Evolutionary conservation across 2,329 filamentous ascomycete species (phyloP), one percentile per base, ranked within the genome.

Genomic region (Fusarium devonianum): DNA sequence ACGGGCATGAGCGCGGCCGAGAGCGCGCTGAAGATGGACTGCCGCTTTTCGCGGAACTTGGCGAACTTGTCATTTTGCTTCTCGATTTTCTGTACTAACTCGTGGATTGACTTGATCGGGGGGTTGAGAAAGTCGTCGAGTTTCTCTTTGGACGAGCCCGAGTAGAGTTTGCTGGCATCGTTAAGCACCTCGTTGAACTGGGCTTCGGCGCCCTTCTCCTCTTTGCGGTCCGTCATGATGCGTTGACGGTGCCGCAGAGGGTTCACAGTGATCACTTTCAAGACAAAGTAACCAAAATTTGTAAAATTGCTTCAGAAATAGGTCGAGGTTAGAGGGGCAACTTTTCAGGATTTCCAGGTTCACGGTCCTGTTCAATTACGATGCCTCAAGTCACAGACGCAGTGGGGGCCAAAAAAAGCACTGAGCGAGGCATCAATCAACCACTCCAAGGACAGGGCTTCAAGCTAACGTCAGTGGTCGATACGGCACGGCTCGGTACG

Each of bases 41-140:
- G 67, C 0, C 67, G 62, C 42, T 65, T 72, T 22, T 66, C 67
- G 8, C 74, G 69, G 41, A 75, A 76, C n/a, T 64, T 52, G 5
- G 51, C 30, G 34, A 76, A 76, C 17, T 67, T 54, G 3, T 66
- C 62, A 59, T 76, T 75, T 29, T 73, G 67, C 6, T 52, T 45
- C 10, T 67, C 68, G n/a, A 76, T 35, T 11, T 68, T 65, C 3
- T 43, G 48, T 11, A 67, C 44, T 11, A 75, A 58, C 17, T 73
- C 69, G 8, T 67, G 58, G 9, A 75, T 49, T 0, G 66, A 64
- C 10, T 40, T 62, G 40, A 75, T 66, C 7, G 68, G 67, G 3
- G 71, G 72, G 17, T 61, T 55, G 37, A 69, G 47, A 42, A 69
- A 73, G 23, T 70, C 67, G 17, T 62, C 55, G 29, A 74, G 62